Evolutionary conservation across 257 asterid species (phyloP).

Genomic region (Handroanthus guayacan): DNA sequence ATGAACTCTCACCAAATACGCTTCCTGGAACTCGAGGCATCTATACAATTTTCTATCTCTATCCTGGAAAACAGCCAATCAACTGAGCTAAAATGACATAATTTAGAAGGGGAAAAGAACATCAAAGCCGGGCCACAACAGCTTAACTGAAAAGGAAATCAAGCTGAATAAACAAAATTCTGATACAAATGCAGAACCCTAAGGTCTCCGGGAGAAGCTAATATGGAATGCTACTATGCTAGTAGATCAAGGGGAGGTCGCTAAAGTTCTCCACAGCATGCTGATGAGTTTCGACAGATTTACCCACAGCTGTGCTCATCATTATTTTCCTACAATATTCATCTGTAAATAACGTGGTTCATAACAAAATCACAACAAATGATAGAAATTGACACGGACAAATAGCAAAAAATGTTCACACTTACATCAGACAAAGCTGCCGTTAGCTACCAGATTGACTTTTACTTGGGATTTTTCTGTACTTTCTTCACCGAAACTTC

Average conservation of each 20-base stretch:
- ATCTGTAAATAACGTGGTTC: slow-evolving; percentile 30
- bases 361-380: neutral
- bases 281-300: slow-evolving; percentile 51
- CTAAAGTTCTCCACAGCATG: slow-evolving; percentile 26
- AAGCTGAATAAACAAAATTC: slow-evolving; percentile 28
- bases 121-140: neutral
- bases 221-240: slow-evolving; percentile 11
- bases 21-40: slow-evolving; percentile 37
- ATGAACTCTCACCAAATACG: slow-evolving; percentile 32
- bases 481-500: slow-evolving; percentile 47
- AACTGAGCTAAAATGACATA: slow-evolving; percentile 26
- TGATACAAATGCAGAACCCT: slow-evolving; percentile 27
- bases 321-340: slow-evolving; percentile 38
- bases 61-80: slow-evolving; percentile 32
- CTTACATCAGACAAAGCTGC: slow-evolving; percentile 57
- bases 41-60: slow-evolving; percentile 46
- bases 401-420: neutral
- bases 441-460: slow-evolving; percentile 46
- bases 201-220: neutral
- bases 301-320: slow-evolving; percentile 16
- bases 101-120: slow-evolving; percentile 13
- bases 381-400: neutral
- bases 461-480: slow-evolving; percentile 37
- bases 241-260: slow-evolving; percentile 7
- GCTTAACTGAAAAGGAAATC: slow-evolving; percentile 26